Evolutionary conservation across 192 early-diverging fungal genomes (phyloP).

Genomic region (Coemansia sp.): DNA sequence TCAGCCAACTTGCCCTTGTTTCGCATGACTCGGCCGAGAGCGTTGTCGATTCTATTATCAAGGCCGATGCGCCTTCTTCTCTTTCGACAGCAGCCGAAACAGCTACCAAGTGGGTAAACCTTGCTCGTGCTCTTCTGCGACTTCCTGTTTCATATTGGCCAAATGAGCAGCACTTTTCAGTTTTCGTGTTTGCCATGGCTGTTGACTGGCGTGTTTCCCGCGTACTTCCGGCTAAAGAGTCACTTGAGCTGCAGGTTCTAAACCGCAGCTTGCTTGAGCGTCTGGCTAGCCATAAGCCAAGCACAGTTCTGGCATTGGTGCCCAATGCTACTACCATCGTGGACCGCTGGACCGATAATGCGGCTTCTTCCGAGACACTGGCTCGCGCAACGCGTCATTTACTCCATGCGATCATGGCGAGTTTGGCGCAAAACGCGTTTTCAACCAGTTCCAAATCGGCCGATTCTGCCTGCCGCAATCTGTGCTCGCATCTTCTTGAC

Average conservation of each 20-base stretch:
- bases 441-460: slow-evolving; percentile 9
- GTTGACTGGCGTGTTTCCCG: slow-evolving; percentile 31
- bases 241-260: slow-evolving; percentile 8
- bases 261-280: slow-evolving; percentile 20
- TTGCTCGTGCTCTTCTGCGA: slow-evolving; percentile 22
- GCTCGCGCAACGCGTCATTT: slow-evolving; percentile 17
- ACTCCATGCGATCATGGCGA: slow-evolving; percentile 6
- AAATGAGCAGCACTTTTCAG: slow-evolving; percentile 7
- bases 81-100: background rate
- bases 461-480: slow-evolving; percentile 22
- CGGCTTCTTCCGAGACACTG: slow-evolving; percentile 3
- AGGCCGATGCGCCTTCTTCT: background rate
- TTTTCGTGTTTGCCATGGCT: slow-evolving; percentile 30
- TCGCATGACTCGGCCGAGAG: background rate
- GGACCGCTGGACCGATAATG: slow-evolving; percentile 17
- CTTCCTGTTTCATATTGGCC: slow-evolving; percentile 39
- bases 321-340: slow-evolving; percentile 7
- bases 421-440: slow-evolving; percentile 24
- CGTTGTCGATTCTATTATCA: background rate
- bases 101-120: slow-evolving; percentile 22
- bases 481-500: slow-evolving; percentile 17
- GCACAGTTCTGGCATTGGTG: slow-evolving; percentile 2
- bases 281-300: slow-evolving; percentile 10
- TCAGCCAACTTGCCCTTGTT: background rate
- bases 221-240: background rate